These are phyloP conservation scores for Terana coerulea DNA, from an alignment of 768 basidiomycete genomes.

Conservation along the genomic window DNA sequence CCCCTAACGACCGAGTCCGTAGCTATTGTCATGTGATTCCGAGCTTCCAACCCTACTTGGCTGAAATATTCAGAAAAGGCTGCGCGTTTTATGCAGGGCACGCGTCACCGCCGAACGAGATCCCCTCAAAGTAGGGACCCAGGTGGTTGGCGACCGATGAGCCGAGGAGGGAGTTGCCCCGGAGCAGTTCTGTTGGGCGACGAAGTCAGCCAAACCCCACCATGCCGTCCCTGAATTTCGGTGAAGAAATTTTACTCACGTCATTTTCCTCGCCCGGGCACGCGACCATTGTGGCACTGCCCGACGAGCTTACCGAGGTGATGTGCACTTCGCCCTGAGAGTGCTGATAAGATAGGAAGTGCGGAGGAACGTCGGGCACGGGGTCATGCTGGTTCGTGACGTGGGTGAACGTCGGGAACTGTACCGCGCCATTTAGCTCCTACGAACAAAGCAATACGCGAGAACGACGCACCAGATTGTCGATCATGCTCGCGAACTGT, in stretches of 20 bases:
- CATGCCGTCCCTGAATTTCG: not conserved
- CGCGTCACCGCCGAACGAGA: slow-evolving; percentile 21
- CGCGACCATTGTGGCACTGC: slow-evolving; percentile 18
- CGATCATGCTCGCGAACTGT: slow-evolving; percentile 27
- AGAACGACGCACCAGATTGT: slow-evolving; percentile 17
- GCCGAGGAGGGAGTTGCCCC: slow-evolving; percentile 20
- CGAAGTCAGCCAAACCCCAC: not conserved
- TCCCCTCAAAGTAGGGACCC: slow-evolving; percentile 24
- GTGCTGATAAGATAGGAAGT: slow-evolving; percentile 42
- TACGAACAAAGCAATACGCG: not conserved
- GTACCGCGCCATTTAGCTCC: not conserved
- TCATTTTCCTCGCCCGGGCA: slow-evolving; percentile 29
- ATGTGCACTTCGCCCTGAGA: slow-evolving; percentile 36
- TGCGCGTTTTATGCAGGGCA: slow-evolving; percentile 21
- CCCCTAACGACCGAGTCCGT: not conserved
- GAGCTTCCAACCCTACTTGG: not conserved
- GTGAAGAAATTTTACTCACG: slow-evolving; percentile 7
- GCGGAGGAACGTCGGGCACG: slow-evolving; percentile 33
- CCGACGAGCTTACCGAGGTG: slow-evolving; percentile 16
- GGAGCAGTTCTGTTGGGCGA: slow-evolving; percentile 20
- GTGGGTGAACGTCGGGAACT: slow-evolving; percentile 37
- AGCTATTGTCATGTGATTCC: not conserved
- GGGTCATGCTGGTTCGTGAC: slow-evolving; percentile 50
- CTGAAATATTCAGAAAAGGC: not conserved
- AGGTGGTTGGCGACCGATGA: slow-evolving; percentile 22